Base-by-base conservation (phyloP, 495 filamentous ascomycete genomes). In the Hyaloscypha finlandica region DNA sequence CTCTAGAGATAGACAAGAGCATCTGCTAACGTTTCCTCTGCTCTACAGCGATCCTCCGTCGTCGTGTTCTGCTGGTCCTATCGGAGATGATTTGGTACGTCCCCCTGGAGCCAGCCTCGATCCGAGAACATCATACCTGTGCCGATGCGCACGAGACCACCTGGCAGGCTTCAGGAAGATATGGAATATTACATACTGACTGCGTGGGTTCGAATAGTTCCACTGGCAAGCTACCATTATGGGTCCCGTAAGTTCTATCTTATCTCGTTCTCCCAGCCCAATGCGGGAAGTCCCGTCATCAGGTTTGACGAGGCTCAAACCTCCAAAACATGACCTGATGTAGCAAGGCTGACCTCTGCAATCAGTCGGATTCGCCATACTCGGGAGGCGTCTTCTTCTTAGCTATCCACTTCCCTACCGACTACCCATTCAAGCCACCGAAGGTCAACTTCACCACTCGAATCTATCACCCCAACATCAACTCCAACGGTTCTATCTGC, bases 211-310 rank as follows among this genome's bases (percentile, higher is more conserved):
- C 35, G 11, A 69, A 73, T 76, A 99, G 95, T 99, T 99, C 77
- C 95, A 98, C 88, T 99, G 95, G 95, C 95, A 99, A 87, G 95
- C 95, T 66, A 99, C 95, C 22, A 99, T 99, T 77, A 99, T 99
- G 95, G 95, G 95, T 81, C 95, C 95, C 77, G 94, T 97, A 89
- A 88, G 93, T 89, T 0, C 65, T 48, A 9, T 61, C 70, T 68
- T 71, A 68, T 70, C 73, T 66, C 67, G 16, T 61, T 25, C 56
- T 25, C 37, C 19, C n/a, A 42, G 25, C n/a, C 53, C 33, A 35
- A 32, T 31, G 60, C 68, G 64, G 68, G 60, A 59, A 30, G 30
- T 61, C n/a, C 65, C 66, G 63, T 52, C 48, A 32, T 57, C 64
- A 70, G 30, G 32, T 62, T 57, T 33, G 3, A 31, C 55, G 56